Conservation (phyloP, 441 rosid species). For the Adansonia gregorii region DNA sequence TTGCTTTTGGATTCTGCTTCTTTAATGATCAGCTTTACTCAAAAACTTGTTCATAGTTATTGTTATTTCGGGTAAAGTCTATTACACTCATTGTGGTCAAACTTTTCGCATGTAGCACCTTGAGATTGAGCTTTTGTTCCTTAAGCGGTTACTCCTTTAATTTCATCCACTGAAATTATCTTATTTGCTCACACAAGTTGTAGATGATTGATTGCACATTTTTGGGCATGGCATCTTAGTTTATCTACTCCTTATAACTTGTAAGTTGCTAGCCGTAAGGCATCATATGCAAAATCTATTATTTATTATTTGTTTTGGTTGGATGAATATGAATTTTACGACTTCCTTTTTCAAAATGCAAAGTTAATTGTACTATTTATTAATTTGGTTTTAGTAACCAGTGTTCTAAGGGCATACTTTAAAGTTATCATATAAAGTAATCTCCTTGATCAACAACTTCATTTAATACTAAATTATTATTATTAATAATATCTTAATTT, state of each 20-base stretch:
- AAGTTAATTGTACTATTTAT: not conserved
- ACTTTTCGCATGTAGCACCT: not conserved
- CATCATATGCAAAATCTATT: not conserved
- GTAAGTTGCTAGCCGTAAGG: not conserved
- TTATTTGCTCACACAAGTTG: not conserved
- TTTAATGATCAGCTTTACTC: slow-evolving; percentile 6
- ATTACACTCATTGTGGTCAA: not conserved
- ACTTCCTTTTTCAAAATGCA: not conserved
- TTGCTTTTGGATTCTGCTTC: not conserved
- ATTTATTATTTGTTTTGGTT: not conserved
- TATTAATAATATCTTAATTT: not conserved
- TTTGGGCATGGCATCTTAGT: not conserved
- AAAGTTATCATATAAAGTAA: not conserved
- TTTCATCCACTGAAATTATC: not conserved
- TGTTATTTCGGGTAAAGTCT: not conserved
- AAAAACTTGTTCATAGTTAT: not conserved
- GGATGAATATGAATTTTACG: not conserved
- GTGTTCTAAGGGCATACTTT: not conserved
- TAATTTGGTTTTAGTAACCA: not conserved
- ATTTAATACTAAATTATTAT: not conserved
- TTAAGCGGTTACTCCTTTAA: not conserved
- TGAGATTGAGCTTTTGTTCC: not conserved
- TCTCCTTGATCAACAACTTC: not conserved
- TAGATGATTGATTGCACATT: not conserved
- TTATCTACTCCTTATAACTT: not conserved